Percentiles rank a stretch among this genome's conserved stretches.
phyloP scores from a whole-genome alignment of 139 green algal species.

The Helicosporidium sp. region DNA sequence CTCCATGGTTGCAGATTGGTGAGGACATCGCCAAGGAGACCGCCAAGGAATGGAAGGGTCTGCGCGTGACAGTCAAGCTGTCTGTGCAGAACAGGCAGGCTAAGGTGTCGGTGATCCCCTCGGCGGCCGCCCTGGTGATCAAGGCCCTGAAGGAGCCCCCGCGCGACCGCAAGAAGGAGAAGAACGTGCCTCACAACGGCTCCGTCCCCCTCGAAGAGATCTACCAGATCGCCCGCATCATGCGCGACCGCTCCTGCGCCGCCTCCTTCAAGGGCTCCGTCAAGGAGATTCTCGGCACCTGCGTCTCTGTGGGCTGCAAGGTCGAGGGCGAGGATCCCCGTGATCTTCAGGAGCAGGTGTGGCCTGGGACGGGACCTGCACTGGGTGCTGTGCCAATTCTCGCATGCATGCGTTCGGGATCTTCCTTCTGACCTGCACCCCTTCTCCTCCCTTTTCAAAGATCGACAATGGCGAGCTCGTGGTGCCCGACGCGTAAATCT shows the following conservation, averaged over 20 bases:
- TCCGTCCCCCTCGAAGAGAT: constrained; percentile 88
- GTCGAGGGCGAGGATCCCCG: constrained; percentile 82
- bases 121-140: constrained; percentile 86
- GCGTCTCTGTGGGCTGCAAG: constrained; percentile 87
- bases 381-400: neutral
- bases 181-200: constrained; percentile 95
- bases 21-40: constrained; percentile 99
- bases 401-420: neutral
- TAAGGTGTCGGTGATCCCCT: constrained; percentile 92
- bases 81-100: constrained; percentile 95
- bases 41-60: constrained; percentile 95
- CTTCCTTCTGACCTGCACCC: neutral
- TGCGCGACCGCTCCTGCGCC: constrained; percentile 81
- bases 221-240: constrained; percentile 85
- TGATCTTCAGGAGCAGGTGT: constrained; percentile 55
- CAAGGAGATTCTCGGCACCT: constrained; percentile 98
- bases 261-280: constrained; percentile 66
- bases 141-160: constrained; percentile 93
- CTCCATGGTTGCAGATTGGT: constrained; percentile 95
- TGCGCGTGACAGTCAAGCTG: constrained; percentile 95
- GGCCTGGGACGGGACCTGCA: neutral
- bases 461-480: constrained; percentile 69
- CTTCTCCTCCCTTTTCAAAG: constrained; percentile 2
- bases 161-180: constrained; percentile 93
- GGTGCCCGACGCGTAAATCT: constrained; percentile 31